Base-by-base conservation (phyloP, 2,329 filamentous ascomycete genomes). In the Tricladium varicosporioides region DNA sequence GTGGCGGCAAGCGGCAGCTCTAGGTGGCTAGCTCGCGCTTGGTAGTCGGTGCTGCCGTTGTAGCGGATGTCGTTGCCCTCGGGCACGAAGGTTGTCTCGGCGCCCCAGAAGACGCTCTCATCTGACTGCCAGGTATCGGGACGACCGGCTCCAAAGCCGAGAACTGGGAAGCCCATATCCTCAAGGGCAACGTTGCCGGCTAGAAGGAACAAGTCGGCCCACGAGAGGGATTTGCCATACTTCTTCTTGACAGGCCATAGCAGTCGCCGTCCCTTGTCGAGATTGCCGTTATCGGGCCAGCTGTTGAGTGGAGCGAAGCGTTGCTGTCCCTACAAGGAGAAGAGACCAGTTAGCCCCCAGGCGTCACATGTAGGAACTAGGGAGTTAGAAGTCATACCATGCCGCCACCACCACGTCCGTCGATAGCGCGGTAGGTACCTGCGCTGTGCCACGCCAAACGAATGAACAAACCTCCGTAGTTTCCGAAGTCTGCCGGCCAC, bases 231-330 rank as follows among this genome's bases (percentile, higher is more conserved):
- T 74, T 76, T 79, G 63, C 82, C 82, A 60, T 85, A 84, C 76
- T 85, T 85, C 61, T 83, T 80, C 75, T 85, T 85, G 70, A 85
- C 81, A 53, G 81, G 82, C 79, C 80, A 83, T 56, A 85, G 70
- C 60, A 85, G 75, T 58, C 82, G 81, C 54, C 82, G 81, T 36
- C 81, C 82, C 76, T 85, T 85, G 75, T 84, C 82, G 54, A 85
- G 77, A 60, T 75, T 79, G 64, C 78, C 80, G 57, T 85, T 85
- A 70, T 84, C 82, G 43, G 82, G 82, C 82, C 82, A 84, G 71
- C 78, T 80, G 74, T 84, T 85, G 65, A 85, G 77, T 2, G 82
- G 82, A 54, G 82, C 81, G 63, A 84, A 84, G 43, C 82, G 78
- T 72, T 84, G 81, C 70, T 85, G 82, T 48, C 81, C 82, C 60